A percentile compares a stretch with the other conserved stretches of the same genome.
Evolutionary conservation across 2,329 filamentous ascomycete genomes (phyloP).

Genomic region (Cadophora sp.): DNA sequence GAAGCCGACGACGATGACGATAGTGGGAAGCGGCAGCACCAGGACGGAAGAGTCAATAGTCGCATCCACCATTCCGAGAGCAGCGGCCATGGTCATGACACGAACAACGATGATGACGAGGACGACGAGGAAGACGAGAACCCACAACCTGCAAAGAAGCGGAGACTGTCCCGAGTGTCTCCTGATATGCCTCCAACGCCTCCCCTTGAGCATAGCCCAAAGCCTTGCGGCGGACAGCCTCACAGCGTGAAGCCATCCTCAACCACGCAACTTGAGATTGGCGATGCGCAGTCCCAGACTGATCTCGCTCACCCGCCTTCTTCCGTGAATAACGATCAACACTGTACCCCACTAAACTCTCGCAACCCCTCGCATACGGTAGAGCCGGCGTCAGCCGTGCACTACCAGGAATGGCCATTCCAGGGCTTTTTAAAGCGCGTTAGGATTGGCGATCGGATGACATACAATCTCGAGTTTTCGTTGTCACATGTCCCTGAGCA

Average conservation of each 20-base stretch:
- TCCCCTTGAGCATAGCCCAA: constrained; percentile 18
- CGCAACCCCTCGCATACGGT: constrained; percentile 22
- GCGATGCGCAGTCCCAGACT: constrained; percentile 22
- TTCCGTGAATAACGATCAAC: constrained; percentile 18
- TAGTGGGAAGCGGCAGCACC: constrained; percentile 18
- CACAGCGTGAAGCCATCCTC: constrained; percentile 21
- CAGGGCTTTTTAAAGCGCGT: constrained; percentile 31
- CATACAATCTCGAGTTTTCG: constrained; percentile 27
- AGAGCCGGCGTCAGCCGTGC: constrained; percentile 25
- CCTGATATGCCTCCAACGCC: constrained; percentile 20
- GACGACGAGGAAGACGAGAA: constrained; percentile 15
- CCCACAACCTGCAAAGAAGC: constrained; percentile 24
- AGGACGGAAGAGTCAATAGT: constrained; percentile 17
- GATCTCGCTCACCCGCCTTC: constrained; percentile 15
- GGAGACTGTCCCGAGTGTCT: constrained; percentile 21
- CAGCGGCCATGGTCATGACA: constrained; percentile 20
- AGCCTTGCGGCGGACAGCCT: constrained; percentile 15
- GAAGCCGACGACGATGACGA: constrained; percentile 19
- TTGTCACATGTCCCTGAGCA: constrained; percentile 25
- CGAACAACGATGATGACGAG: constrained; percentile 15
- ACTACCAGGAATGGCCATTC: constrained; percentile 35
- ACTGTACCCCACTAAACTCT: constrained; percentile 25
- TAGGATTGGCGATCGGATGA: constrained; percentile 27
- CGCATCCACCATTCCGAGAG: constrained; percentile 21
- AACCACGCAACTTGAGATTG: constrained; percentile 21